These are phyloP conservation scores for Entophlyctis luteolus DNA, from an alignment of 192 early-diverging fungal genomes.

Conservation along the genomic window DNA sequence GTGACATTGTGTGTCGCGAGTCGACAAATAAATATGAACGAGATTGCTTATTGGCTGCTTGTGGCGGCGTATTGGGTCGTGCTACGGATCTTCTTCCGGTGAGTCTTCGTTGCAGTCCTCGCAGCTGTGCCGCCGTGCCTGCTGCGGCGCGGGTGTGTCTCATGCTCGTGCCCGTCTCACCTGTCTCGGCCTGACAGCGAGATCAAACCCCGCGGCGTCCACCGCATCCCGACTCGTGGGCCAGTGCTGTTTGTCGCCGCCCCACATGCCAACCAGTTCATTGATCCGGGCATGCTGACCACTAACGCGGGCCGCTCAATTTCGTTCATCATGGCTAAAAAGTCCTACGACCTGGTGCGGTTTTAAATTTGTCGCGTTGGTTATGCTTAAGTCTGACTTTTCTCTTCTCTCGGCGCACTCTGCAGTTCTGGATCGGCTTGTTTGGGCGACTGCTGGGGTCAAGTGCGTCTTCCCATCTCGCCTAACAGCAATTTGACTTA, in stretches of 20 bases:
- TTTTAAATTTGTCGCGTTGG: background rate
- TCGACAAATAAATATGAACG: conserved; percentile 12
- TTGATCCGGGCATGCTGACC: conserved; percentile 89
- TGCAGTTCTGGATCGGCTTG: conserved; percentile 66
- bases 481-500: background rate
- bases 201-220: conserved; percentile 50
- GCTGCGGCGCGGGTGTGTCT: background rate
- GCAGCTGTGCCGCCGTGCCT: background rate
- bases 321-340: conserved; percentile 51
- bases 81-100: conserved; percentile 26
- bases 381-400: background rate
- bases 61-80: conserved; percentile 1
- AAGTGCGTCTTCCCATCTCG: conserved; percentile 60
- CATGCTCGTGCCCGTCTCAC: background rate
- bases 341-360: conserved; percentile 18
- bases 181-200: conserved; percentile 55
- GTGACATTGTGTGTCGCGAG: too few relatives aligned
- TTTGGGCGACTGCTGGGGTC: conserved; percentile 73
- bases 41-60: background rate
- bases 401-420: background rate
- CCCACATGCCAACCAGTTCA: conserved; percentile 69
- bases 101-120: background rate
- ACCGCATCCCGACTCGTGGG: conserved; percentile 58
- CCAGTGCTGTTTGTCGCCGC: conserved; percentile 89
- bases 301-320: conserved; percentile 73